A percentile compares a stretch with the other conserved stretches of the same genome.
Evolutionary conservation across 345 rosid species (phyloP).

Genomic region (Eucalyptus sideroxylon): DNA sequence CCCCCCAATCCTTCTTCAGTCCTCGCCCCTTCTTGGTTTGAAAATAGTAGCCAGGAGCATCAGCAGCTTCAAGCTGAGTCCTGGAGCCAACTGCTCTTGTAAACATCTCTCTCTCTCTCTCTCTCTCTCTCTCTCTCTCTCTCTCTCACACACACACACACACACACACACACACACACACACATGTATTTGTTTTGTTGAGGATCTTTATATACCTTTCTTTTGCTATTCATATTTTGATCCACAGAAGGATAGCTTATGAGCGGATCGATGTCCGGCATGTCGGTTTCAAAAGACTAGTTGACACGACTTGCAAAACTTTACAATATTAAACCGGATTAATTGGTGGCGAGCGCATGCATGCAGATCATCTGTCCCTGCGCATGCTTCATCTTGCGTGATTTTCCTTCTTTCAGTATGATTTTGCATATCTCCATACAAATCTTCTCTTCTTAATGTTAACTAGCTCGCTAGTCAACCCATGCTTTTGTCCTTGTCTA

Average conservation of each 20-base stretch:
- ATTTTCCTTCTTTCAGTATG: not conserved
- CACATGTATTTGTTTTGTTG: not conserved
- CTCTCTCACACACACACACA: not conserved
- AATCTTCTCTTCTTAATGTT: not conserved
- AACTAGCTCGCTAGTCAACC: not conserved
- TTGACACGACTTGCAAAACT: not conserved
- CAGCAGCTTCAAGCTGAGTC: constrained; percentile 6
- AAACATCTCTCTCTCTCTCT: constrained; percentile 2
- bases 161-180: not conserved
- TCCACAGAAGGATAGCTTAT: not conserved
- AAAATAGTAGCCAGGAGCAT: not conserved
- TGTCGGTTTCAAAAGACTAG: not conserved
- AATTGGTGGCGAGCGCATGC: not conserved
- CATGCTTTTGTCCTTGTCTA: not conserved
- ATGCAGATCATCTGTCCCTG: not conserved
- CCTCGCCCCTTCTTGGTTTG: not conserved
- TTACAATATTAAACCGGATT: not conserved
- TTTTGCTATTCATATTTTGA: not conserved
- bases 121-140: not conserved
- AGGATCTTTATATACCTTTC: not conserved
- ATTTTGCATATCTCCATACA: not conserved
- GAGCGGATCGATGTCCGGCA: not conserved
- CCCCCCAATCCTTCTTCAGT: not conserved
- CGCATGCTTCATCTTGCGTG: not conserved
- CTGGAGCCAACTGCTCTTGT: constrained; percentile 36